Percentiles rank a stretch among this genome's conserved stretches.
Evolutionary conservation across 2,329 filamentous ascomycete species (phyloP).

Genomic region (Aspergillus intermedius): DNA sequence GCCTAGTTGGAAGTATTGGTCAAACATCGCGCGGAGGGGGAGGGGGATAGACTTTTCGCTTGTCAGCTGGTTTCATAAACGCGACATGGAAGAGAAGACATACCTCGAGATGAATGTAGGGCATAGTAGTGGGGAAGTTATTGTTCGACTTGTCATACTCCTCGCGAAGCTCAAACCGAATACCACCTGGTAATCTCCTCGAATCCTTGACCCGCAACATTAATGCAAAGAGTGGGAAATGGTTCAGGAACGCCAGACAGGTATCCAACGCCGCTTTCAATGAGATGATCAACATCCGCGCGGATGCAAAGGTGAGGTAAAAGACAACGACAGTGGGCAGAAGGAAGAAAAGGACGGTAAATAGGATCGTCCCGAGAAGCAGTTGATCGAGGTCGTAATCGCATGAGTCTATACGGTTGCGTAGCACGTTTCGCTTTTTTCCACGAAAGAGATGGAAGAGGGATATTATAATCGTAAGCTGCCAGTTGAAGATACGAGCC

Average conservation of each 20-base stretch:
- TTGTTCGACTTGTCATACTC: constrained; percentile 44
- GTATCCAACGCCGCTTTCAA: constrained; percentile 90
- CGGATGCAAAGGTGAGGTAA: constrained; percentile 90
- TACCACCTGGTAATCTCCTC: constrained; percentile 79
- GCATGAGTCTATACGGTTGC: constrained; percentile 96
- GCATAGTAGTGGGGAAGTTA: constrained; percentile 51
- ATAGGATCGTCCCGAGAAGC: constrained; percentile 90
- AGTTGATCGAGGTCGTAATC: constrained; percentile 98
- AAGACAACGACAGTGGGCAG: constrained; percentile 93
- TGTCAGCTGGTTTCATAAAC: constrained; percentile 9
- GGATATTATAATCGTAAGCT: constrained; percentile 90
- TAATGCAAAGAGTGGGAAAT: constrained; percentile 92
- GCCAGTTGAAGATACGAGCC: constrained; percentile 96
- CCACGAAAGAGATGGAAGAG: constrained; percentile 98
- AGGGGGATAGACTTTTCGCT: constrained; percentile 69
- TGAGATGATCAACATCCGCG: constrained; percentile 89
- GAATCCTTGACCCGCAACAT: constrained; percentile 96
- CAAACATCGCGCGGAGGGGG: constrained; percentile 87
- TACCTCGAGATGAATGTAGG: constrained; percentile 82
- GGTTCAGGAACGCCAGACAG: constrained; percentile 85
- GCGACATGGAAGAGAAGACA: constrained; percentile 4
- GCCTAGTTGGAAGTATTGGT: constrained; percentile 93
- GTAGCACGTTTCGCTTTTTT: constrained; percentile 94
- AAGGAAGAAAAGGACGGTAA: constrained; percentile 90
- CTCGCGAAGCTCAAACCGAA: constrained; percentile 84